Percentiles rank a stretch among this genome's conserved stretches.
These are phyloP conservation scores for Chrysoporthe puriensis DNA, from an alignment of 2,329 filamentous ascomycete species.

Conservation along the genomic window DNA sequence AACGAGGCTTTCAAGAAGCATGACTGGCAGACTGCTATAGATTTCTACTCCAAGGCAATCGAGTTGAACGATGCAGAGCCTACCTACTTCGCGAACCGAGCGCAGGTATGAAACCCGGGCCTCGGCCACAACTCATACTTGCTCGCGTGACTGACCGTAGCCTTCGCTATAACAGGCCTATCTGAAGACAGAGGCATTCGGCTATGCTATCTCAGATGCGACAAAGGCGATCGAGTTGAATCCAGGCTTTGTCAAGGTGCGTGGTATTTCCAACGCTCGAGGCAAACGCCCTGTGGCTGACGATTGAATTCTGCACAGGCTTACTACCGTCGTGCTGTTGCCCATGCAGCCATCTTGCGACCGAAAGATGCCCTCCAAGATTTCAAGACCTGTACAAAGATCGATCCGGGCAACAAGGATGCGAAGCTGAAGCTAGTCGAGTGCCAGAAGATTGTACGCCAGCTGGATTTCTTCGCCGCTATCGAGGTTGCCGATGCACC, in stretches of 20 bases:
- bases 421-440: conserved; percentile 89
- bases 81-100: conserved; percentile 91
- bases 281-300: conserved; percentile 16
- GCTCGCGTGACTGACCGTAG: conserved; percentile 51
- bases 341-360: conserved; percentile 87
- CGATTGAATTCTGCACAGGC: conserved; percentile 57
- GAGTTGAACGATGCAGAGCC: conserved; percentile 80
- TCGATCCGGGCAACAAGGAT: conserved; percentile 86
- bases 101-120: conserved; percentile 68
- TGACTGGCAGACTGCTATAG: conserved; percentile 82
- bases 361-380: conserved; percentile 88
- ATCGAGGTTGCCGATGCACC: conserved; percentile 93
- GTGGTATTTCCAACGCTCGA: conserved; percentile 27
- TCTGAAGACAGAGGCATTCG: conserved; percentile 94
- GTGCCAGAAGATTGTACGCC: conserved; percentile 92
- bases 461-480: conserved; percentile 89
- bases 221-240: conserved; percentile 91
- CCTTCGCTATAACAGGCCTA: conserved; percentile 64
- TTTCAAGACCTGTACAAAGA: conserved; percentile 87
- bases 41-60: conserved; percentile 87
- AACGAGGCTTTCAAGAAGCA: conserved; percentile 90
- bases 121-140: conserved; percentile 30
- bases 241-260: conserved; percentile 83
- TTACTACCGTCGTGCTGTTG: conserved; percentile 90
- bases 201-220: conserved; percentile 88